Base-by-base conservation (phyloP, 805 yeast species). In the Blastobotrys robertii region DNA sequence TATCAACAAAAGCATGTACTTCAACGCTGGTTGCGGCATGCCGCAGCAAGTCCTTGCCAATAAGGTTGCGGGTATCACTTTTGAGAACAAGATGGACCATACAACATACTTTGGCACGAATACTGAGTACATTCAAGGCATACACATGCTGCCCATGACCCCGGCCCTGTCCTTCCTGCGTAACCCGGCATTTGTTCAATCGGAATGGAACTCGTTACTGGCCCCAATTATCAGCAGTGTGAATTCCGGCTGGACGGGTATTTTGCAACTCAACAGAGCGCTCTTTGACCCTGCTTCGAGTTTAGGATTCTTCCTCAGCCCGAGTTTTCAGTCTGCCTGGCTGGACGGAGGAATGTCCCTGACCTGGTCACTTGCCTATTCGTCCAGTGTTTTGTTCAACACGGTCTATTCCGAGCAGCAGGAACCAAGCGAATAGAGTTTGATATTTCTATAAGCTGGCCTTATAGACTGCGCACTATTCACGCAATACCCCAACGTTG, bases 271-370 rank as follows among this genome's bases (percentile, higher is more conserved):
- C 36, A 84, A 87, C 57, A 68, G 71, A 38, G 94, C 95, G 0
- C 64, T 88, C n/a, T 74, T 63, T 53, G 84, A 87, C 56, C 90
- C 96, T 0, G 50, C 58, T 16, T 49, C 70, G 1, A 69, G 92
- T 0, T 82, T 75, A 55, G 49, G 63, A 1, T 86, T 77, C 61
- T 85, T 84, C 57, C 56, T 77, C 2, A 53, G 72, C 14, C 50
- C 66, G 2, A 66, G 63, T 38, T 85, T 84, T 70, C 57, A 67
- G 37, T 65, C 66, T 9, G 56, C 62, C 4, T 72, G 71, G 50
- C 73, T 88, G 41, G 97, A 88, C 55, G 75, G 76, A 42, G 97
- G 97, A 0, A 88, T 86, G 73, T 78, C 90, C 16, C 66, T 79
- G 46, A 81, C 96, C 0, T 87, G 95, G 94, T 77, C 86, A 10